Evolutionary conservation across 2,329 filamentous ascomycete species (phyloP), one percentile per base, ranked within the genome.

Genomic region (Incumbomyces delicatus): DNA sequence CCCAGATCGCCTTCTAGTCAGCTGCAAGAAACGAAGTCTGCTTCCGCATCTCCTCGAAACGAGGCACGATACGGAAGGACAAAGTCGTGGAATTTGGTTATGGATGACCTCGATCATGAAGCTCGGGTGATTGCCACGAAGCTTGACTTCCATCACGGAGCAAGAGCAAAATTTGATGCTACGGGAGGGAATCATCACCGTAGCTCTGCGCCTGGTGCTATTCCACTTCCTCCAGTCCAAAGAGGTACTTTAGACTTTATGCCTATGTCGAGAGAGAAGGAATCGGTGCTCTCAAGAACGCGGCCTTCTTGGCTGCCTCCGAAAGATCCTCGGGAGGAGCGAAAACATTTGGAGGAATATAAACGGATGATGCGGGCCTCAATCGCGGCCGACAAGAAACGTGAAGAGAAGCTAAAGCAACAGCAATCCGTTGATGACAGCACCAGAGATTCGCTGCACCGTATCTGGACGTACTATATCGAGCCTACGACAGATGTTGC

Each of bases 251-350:
- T 80, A 40, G 81, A 82, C 57, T 79, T 80, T 11, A 69, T 83
- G 54, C 77, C 80, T 8, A 76, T 80, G 41, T 83, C 78, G 57
- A 79, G 76, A 58, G 79, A 83, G 63, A 82, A 81, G 61, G 77
- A 80, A 56, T 79, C 75, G 53, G 75, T 81, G 13, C 63, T 82
- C 17, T 76, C 71, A 72, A 81, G 65, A 68, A 90, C 59, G 66
- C 82, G 66, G 68, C 89, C 74, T 31, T 82, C 74, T 40, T 85
- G 74, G 81, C 69, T 79, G 44, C 81, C 78, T 16, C 78, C 78
- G 7, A 80, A 77, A 66, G 81, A 92, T 54, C 89, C 87, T 1
- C 85, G 85, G 45, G 92, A 98, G 64, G 92, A 98, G 68, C 85
- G 79, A 62, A 83, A 82, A 55, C 92, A 98, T 64, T 63, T 98